Conservation (phyloP, 2,329 filamentous ascomycete genomes). For the Bipolaris cookei region DNA sequence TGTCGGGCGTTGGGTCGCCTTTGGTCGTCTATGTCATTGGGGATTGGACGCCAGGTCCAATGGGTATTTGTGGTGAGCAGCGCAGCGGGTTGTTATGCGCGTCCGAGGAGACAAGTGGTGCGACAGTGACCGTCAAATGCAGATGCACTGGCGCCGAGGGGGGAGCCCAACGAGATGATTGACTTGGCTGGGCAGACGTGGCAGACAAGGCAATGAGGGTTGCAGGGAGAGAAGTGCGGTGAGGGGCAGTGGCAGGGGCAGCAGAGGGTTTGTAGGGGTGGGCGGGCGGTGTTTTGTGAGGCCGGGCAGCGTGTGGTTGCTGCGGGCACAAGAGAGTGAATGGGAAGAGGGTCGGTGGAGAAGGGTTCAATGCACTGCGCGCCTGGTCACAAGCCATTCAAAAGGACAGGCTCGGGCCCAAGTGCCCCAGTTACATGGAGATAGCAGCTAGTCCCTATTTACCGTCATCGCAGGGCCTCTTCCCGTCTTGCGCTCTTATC, state of each 20-base stretch:
- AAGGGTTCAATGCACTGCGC: constrained; percentile 15
- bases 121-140: constrained; percentile 34
- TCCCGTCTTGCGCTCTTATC: constrained; percentile 34
- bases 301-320: constrained; percentile 1
- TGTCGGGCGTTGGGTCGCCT: constrained; percentile 33
- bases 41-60: constrained; percentile 43
- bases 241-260: not conserved
- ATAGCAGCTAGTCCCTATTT: constrained; percentile 26
- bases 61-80: constrained; percentile 37
- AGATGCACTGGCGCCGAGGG: constrained; percentile 33
- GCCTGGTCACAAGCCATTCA: constrained; percentile 18
- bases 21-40: constrained; percentile 44
- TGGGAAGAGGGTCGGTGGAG: constrained; percentile 11
- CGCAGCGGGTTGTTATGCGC: constrained; percentile 27
- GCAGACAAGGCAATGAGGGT: constrained; percentile 14
- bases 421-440: constrained; percentile 2
- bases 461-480: constrained; percentile 25
- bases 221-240: not conserved
- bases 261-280: not conserved
- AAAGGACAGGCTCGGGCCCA: constrained; percentile 11
- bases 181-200: constrained; percentile 27
- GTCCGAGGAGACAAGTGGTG: constrained; percentile 29
- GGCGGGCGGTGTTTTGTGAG: not conserved
- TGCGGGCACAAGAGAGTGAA: constrained; percentile 16
- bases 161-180: constrained; percentile 16